Percentiles rank a stretch among this genome's conserved stretches.
phyloP scores from a whole-genome alignment of 768 basidiomycete species.

The Tubosaeta sp. region DNA sequence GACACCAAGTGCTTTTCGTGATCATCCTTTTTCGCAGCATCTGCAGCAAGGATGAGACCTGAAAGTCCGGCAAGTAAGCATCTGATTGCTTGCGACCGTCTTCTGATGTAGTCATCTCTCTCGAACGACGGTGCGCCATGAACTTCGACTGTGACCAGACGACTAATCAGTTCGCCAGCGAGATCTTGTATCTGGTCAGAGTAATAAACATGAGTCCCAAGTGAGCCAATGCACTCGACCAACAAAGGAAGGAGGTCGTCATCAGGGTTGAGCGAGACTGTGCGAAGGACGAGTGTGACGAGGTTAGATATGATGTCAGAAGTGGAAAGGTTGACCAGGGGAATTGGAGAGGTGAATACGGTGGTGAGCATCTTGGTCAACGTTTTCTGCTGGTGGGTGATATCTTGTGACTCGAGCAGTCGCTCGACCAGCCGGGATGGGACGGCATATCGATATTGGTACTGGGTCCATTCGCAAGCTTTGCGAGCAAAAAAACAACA shows the following conservation, averaged over 20 bases:
- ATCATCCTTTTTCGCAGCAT: slow-evolving; percentile 32
- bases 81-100: slow-evolving; percentile 62
- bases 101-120: slow-evolving; percentile 36
- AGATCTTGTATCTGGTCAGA: slow-evolving; percentile 95
- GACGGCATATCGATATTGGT: slow-evolving; percentile 89
- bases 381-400: slow-evolving; percentile 50
- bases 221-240: slow-evolving; percentile 73
- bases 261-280: slow-evolving; percentile 54
- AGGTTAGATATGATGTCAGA: slow-evolving; percentile 84
- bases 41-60: slow-evolving; percentile 64
- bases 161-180: slow-evolving; percentile 73
- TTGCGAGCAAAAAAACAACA: slow-evolving; percentile 81
- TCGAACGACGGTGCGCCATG: slow-evolving; percentile 49
- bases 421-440: slow-evolving; percentile 81
- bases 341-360: slow-evolving; percentile 77
- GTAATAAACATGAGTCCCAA: slow-evolving; percentile 92
- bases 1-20: slow-evolving; percentile 7
- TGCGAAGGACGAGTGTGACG: slow-evolving; percentile 66
- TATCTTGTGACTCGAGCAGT: slow-evolving; percentile 60
- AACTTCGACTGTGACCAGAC: slow-evolving; percentile 66
- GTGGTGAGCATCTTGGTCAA: slow-evolving; percentile 76
- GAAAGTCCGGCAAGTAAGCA: slow-evolving; percentile 66
- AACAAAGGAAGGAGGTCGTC: slow-evolving; percentile 65
- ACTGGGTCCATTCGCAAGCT: slow-evolving; percentile 83
- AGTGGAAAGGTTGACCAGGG: slow-evolving; percentile 86